A percentile compares a stretch with the other conserved stretches of the same genome.
These are phyloP conservation scores for Mycosphaerelloides madeirae DNA, from an alignment of 2,329 filamentous ascomycete genomes.

Conservation along the genomic window DNA sequence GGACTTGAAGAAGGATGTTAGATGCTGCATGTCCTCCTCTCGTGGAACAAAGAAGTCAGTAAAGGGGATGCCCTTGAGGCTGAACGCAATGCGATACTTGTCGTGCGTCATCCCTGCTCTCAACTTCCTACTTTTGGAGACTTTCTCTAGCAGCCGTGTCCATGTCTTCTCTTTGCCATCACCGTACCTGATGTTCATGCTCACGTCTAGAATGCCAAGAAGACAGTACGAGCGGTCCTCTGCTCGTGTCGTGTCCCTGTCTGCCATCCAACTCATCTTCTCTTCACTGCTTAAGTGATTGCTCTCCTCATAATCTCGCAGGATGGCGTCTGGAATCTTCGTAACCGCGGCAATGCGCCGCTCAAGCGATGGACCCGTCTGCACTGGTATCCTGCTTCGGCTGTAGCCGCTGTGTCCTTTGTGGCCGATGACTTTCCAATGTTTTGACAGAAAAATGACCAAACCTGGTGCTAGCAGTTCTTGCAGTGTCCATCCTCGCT, in stretches of 20 bases:
- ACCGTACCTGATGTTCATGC: constrained; percentile 12
- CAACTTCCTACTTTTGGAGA: too few relatives aligned
- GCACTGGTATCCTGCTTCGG: background rate
- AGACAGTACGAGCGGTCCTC: constrained; percentile 18
- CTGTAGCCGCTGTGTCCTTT: constrained; percentile 4
- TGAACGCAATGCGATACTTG: too few relatives aligned
- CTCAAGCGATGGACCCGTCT: background rate
- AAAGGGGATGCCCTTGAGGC: too few relatives aligned
- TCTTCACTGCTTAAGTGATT: constrained; percentile 4
- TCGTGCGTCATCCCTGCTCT: too few relatives aligned
- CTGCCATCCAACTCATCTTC: constrained; percentile 9
- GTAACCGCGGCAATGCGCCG: constrained; percentile 3
- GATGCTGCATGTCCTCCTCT: too few relatives aligned
- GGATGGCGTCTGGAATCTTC: constrained; percentile 6
- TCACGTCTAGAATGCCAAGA: constrained; percentile 15
- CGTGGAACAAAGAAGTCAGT: too few relatives aligned
- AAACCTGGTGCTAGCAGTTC: constrained; percentile 4
- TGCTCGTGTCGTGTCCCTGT: constrained; percentile 6
- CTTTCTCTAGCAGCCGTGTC: constrained; percentile 7
- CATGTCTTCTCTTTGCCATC: constrained; percentile 7
- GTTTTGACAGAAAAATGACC: constrained; percentile 4
- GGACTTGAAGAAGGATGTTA: too few relatives aligned
- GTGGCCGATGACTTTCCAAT: constrained; percentile 12
- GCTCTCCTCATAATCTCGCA: constrained; percentile 8
- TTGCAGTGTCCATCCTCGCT: too few relatives aligned